Conservation (phyloP, 805 yeast species). For the Lachancea thermotolerans region DNA sequence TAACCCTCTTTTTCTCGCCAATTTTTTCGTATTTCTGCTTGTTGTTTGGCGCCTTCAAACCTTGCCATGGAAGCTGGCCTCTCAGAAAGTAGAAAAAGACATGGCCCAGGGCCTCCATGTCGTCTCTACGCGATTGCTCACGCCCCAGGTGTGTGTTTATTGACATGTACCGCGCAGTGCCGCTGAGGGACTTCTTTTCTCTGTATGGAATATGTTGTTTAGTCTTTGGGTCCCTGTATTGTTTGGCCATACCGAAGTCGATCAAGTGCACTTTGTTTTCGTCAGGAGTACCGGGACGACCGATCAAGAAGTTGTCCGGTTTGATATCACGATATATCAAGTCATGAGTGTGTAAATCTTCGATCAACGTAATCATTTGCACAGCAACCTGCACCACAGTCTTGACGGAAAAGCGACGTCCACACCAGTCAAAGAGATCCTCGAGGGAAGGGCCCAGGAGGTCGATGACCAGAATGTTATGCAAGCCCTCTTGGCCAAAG, state of each 20-base stretch:
- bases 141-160: slow-evolving; percentile 96
- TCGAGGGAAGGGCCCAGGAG: slow-evolving; percentile 92
- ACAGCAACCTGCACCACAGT: slow-evolving; percentile 91
- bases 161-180: slow-evolving; percentile 98
- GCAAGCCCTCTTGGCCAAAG: slow-evolving; percentile 97
- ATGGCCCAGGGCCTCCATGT: slow-evolving; percentile 92
- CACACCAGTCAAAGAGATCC: slow-evolving; percentile 98
- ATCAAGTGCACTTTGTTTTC: slow-evolving; percentile 84
- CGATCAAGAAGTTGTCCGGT: slow-evolving; percentile 94
- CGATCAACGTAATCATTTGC: slow-evolving; percentile 87
- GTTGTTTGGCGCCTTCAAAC: slow-evolving; percentile 95
- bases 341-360: slow-evolving; percentile 81
- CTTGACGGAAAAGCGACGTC: slow-evolving; percentile 77
- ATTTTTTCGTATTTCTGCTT: slow-evolving; percentile 96
- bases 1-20: slow-evolving; percentile 91
- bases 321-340: slow-evolving; percentile 94
- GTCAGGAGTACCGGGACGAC: slow-evolving; percentile 76
- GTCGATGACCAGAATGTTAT: slow-evolving; percentile 90
- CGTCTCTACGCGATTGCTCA: slow-evolving; percentile 95
- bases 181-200: slow-evolving; percentile 91
- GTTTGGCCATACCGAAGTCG: slow-evolving; percentile 98
- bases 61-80: slow-evolving; percentile 98
- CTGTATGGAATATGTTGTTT: slow-evolving; percentile 94
- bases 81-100: slow-evolving; percentile 91
- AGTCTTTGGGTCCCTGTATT: slow-evolving; percentile 93